Base-by-base conservation (phyloP, 2,329 filamentous ascomycete genomes). In the Massarina eburnea region DNA sequence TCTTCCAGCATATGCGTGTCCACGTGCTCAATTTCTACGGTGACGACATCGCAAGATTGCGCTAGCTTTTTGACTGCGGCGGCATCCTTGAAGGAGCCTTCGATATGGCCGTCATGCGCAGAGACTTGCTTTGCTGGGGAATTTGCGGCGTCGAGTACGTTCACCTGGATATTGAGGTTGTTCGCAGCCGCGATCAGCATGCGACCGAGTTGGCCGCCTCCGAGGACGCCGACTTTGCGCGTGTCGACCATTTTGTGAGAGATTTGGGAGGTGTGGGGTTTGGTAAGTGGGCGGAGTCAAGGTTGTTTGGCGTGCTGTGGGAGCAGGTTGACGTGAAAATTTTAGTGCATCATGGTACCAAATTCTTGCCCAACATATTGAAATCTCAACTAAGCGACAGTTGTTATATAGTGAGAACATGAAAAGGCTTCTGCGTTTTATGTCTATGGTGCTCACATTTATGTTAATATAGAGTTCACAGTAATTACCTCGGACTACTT, bases 11-110 rank as follows among this genome's bases (percentile, higher is more conserved):
- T 86, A 42, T 89, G 78, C n/a, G 90, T 94, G 70, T 96, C 84
- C 47, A 96, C 87, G 72, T 96, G 92, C 76, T 97, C 92, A 54
- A 96, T 96, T 72, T 97, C 92, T 12, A 95, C 89, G 0, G 91
- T 96, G 50, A 96, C 76, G 14, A 95, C 82, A 66, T 95, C 89
- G 59, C 85, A 90, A 26, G 78, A 73, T 30, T 80, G 73, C 2
- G 92, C 91, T n/a, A 97, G 78, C 67, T 89, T 79, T 34, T 84
- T 82, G 54, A 97, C 91, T 54, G 88, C 86, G 26, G 82, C 81
- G 0, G 85, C 76, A 57, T 96, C 87, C 67, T 90, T 91, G 79
- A 96, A 96, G 0, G 91, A 95, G 46, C 91, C 92, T 15, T 84
- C 80, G 46, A 96, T 82, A 66, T 96, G 90, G 53, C 79, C 77